These are phyloP conservation scores for Castanopsis chinensis DNA, from an alignment of 306 rosid genomes.

Conservation along the genomic window DNA sequence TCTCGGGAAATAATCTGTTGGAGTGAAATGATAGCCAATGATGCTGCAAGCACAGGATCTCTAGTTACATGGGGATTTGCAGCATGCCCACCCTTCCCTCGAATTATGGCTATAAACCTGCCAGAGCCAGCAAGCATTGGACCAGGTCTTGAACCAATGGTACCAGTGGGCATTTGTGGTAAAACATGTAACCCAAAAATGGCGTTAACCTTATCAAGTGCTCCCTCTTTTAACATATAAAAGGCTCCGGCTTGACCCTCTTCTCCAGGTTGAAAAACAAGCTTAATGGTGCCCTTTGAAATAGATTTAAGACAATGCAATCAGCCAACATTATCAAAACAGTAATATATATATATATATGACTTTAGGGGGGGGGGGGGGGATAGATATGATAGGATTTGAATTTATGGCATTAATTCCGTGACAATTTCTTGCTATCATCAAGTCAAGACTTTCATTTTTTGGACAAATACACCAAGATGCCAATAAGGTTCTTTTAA, in stretches of 20 bases:
- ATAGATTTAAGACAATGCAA: not conserved
- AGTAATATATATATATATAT: not conserved
- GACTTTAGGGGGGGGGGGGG: too few species aligned
- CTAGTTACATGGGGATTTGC: constrained; percentile 36
- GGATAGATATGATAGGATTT: too few species aligned
- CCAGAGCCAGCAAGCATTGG: constrained; percentile 41
- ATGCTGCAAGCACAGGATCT: constrained; percentile 50
- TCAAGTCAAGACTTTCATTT: too few species aligned
- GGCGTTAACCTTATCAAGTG: constrained; percentile 42
- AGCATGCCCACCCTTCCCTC: constrained; percentile 42
- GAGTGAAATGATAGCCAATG: constrained; percentile 39
- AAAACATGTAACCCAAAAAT: constrained; percentile 50
- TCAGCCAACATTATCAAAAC: not conserved
- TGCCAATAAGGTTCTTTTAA: not conserved
- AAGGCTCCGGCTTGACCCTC: constrained; percentile 56
- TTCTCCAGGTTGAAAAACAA: constrained; percentile 64
- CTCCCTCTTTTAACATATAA: constrained; percentile 51
- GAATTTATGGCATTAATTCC: too few species aligned
- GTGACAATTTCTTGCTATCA: too few species aligned
- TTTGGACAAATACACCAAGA: too few species aligned
- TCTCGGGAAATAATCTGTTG: constrained; percentile 62
- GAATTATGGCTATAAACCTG: constrained; percentile 40
- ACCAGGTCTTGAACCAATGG: constrained; percentile 50
- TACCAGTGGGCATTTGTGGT: constrained; percentile 31
- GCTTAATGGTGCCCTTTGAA: constrained; percentile 61